Conservation (phyloP, 371 early-diverging fungal genomes). For the Lichtheimia ornata region DNA sequence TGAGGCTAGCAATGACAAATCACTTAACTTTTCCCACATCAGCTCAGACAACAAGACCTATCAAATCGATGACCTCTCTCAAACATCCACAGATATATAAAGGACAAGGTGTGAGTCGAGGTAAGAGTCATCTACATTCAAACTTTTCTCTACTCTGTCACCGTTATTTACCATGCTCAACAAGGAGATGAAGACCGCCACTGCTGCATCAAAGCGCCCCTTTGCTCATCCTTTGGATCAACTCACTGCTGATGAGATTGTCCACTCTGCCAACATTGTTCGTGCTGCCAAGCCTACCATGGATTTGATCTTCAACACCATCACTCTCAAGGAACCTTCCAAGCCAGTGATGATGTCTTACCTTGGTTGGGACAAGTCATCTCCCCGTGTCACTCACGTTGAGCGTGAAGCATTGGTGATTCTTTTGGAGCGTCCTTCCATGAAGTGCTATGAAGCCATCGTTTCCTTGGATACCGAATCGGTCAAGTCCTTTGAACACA, state of each 20-base stretch:
- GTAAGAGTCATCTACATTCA: conserved; percentile 18
- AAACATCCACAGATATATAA: conserved; percentile 7
- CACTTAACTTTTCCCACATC: conserved; percentile 23
- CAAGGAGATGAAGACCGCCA: conserved; percentile 45
- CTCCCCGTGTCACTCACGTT: conserved; percentile 33
- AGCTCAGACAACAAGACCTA: conserved; percentile 14
- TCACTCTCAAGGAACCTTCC: conserved; percentile 50
- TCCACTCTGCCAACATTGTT: conserved; percentile 33
- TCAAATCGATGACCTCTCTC: not conserved
- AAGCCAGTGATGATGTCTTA: conserved; percentile 47
- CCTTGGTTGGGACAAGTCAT: conserved; percentile 46
- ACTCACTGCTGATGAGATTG: conserved; percentile 44
- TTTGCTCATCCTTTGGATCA: conserved; percentile 48
- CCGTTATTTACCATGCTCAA: conserved; percentile 19
- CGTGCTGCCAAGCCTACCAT: conserved; percentile 34
- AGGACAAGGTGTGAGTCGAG: conserved; percentile 16
- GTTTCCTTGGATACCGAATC: conserved; percentile 31
- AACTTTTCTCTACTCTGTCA: conserved; percentile 10
- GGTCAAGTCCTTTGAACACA: conserved; percentile 35
- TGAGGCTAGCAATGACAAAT: conserved; percentile 53
- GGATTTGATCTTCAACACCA: conserved; percentile 52
- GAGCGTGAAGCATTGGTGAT: conserved; percentile 51
- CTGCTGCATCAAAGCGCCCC: conserved; percentile 25
- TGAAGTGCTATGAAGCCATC: conserved; percentile 44
- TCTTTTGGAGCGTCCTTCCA: conserved; percentile 37